Conservation (phyloP, 2,329 filamentous ascomycete genomes). For the Fusarium musae region DNA sequence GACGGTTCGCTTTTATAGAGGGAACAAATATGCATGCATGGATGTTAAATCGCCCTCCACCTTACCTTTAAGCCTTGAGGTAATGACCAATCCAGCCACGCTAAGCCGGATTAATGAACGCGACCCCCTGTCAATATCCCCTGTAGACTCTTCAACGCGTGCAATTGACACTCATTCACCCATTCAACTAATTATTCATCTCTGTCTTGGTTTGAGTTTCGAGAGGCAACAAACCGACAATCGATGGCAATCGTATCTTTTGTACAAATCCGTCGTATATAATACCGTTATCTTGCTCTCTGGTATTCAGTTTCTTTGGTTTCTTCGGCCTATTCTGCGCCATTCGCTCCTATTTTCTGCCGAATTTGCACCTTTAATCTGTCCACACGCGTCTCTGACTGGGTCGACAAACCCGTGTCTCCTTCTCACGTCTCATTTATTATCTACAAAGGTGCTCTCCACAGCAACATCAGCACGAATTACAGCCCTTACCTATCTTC, state of each 20-base stretch:
- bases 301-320: background rate
- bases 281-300: background rate
- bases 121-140: slow-evolving; percentile 34
- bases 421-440: slow-evolving; percentile 7
- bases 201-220: slow-evolving; percentile 23
- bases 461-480: slow-evolving; percentile 15
- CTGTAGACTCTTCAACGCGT: slow-evolving; percentile 39
- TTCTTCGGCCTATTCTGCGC: background rate
- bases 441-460: slow-evolving; percentile 23
- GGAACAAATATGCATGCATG: background rate
- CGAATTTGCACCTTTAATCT: slow-evolving; percentile 13
- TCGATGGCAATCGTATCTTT: slow-evolving; percentile 14
- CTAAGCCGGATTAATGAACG: slow-evolving; percentile 33
- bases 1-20: background rate
- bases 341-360: slow-evolving; percentile 12
- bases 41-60: background rate
- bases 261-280: background rate
- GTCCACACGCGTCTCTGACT: slow-evolving; percentile 33
- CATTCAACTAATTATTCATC: slow-evolving; percentile 25
- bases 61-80: background rate
- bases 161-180: slow-evolving; percentile 31
- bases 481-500: slow-evolving; percentile 1
- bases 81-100: slow-evolving; percentile 10
- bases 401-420: slow-evolving; percentile 29
- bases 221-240: slow-evolving; percentile 27